phyloP scores from a whole-genome alignment of 2,329 filamentous ascomycete species.

The Calcarisporium arbuscula region DNA sequence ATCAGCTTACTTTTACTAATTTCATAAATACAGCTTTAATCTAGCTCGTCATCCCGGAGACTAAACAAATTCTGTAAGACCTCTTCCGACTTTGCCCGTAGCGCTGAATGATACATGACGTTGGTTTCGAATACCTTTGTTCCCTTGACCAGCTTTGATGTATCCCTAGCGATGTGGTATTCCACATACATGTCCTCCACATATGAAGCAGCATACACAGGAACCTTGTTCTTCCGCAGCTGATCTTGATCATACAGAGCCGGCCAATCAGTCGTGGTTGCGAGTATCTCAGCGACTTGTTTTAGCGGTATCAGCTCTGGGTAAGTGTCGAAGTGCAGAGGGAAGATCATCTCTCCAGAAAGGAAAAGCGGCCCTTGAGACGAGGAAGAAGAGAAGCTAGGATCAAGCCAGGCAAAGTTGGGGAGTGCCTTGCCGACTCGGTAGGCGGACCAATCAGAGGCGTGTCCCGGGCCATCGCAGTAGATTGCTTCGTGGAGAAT shows the following conservation, averaged over 20 bases:
- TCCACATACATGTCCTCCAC: slow-evolving; percentile 92
- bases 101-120: slow-evolving; percentile 76
- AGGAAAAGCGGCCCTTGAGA: slow-evolving; percentile 58
- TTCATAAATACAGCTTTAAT: too few species aligned
- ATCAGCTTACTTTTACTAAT: too few species aligned
- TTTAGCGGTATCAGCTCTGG: slow-evolving; percentile 65
- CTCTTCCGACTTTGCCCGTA: slow-evolving; percentile 67
- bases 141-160: slow-evolving; percentile 66
- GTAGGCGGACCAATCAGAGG: slow-evolving; percentile 70
- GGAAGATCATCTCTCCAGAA: slow-evolving; percentile 89
- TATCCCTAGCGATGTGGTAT: slow-evolving; percentile 64
- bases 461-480: slow-evolving; percentile 57
- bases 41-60: slow-evolving; percentile 62
- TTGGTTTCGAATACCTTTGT: slow-evolving; percentile 83
- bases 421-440: slow-evolving; percentile 47
- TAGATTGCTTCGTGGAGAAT: slow-evolving; percentile 86
- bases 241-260: slow-evolving; percentile 69
- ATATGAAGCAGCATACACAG: slow-evolving; percentile 79
- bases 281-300: slow-evolving; percentile 64
- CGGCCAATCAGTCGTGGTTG: slow-evolving; percentile 63
- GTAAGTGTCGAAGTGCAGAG: slow-evolving; percentile 77
- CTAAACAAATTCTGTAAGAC: slow-evolving; percentile 71
- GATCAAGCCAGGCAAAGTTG: slow-evolving; percentile 45
- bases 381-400: slow-evolving; percentile 19
- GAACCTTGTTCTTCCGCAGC: slow-evolving; percentile 70